Evolutionary conservation across 768 basidiomycete species (phyloP).

Genomic region (Mycena alexandri): DNA sequence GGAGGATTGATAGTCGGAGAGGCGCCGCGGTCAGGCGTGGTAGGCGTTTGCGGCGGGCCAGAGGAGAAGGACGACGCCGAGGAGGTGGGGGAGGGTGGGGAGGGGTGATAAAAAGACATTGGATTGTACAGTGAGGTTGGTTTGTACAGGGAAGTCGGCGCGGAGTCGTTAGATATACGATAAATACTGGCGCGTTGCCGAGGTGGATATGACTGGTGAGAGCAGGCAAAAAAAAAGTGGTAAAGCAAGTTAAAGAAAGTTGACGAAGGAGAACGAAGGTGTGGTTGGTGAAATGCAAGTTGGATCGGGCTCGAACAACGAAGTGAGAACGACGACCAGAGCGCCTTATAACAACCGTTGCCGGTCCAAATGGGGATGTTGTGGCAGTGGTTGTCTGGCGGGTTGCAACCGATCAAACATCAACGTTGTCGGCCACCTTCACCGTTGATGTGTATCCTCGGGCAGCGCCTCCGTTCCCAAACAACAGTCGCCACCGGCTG

Average conservation of each 20-base stretch:
- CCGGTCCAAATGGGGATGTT: conserved; percentile 3
- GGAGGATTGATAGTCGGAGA: conserved; percentile 21
- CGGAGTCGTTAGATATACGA: conserved; percentile 15
- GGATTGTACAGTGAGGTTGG: too few species aligned
- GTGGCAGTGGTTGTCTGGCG: conserved; percentile 4
- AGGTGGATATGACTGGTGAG: not conserved
- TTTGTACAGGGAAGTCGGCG: too few species aligned
- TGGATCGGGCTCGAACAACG: conserved; percentile 8
- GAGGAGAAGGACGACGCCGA: conserved; percentile 35
- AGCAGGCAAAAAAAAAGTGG: conserved; percentile 13
- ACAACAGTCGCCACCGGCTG: conserved; percentile 30
- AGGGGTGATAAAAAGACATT: conserved; percentile 34
- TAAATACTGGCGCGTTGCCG: conserved; percentile 17
- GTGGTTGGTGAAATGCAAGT: conserved; percentile 4
- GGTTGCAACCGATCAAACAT: not conserved
- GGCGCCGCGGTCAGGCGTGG: conserved; percentile 20
- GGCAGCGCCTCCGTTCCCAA: conserved; percentile 33
- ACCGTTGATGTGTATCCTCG: conserved; percentile 10
- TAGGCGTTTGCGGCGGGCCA: conserved; percentile 34
- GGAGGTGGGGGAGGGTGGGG: conserved; percentile 36
- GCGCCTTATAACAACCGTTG: conserved; percentile 22
- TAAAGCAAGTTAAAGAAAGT: conserved; percentile 39
- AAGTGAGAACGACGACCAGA: not conserved
- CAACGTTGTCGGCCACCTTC: not conserved
- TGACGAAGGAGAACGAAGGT: conserved; percentile 29